phyloP scores from a whole-genome alignment of 257 asterid genomes.

The Buddleja alternifolia region DNA sequence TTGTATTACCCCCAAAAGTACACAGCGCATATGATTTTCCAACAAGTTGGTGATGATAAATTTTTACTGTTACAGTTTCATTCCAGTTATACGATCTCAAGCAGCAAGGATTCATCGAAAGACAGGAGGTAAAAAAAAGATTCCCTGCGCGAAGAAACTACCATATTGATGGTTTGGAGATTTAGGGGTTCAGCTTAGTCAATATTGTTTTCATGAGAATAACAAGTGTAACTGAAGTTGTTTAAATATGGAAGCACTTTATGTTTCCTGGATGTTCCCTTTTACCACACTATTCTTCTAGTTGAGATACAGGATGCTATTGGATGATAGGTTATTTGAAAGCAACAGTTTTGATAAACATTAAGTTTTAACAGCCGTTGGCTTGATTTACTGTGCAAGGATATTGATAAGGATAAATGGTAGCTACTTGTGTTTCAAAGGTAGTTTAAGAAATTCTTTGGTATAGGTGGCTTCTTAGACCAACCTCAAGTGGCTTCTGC shows the following conservation, averaged over 20 bases:
- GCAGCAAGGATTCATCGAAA: conserved; percentile 89
- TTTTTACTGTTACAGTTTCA: conserved; percentile 58
- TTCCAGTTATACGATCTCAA: conserved; percentile 86
- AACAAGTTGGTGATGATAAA: conserved; percentile 33
- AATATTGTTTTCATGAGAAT: background rate
- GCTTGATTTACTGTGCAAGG: background rate
- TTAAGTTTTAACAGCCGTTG: background rate
- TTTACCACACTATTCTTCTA: background rate
- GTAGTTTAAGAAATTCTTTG: background rate
- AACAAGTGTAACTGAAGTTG: background rate
- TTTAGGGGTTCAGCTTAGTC: background rate
- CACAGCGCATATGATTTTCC: conserved; percentile 24
- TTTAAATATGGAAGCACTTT: background rate
- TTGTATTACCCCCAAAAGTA: conserved; percentile 4
- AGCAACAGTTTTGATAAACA: background rate
- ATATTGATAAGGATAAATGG: background rate
- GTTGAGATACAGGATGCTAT: background rate
- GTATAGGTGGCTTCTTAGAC: background rate
- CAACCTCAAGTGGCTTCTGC: conserved; percentile 1
- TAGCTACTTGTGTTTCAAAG: background rate
- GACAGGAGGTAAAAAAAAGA: conserved; percentile 88
- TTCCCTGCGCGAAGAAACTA: conserved; percentile 16
- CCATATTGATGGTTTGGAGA: conserved; percentile 12
- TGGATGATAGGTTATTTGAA: background rate
- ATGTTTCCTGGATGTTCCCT: conserved; percentile 4